phyloP scores from a whole-genome alignment of 768 basidiomycete genomes.

The Hypsizygus marmoreus region DNA sequence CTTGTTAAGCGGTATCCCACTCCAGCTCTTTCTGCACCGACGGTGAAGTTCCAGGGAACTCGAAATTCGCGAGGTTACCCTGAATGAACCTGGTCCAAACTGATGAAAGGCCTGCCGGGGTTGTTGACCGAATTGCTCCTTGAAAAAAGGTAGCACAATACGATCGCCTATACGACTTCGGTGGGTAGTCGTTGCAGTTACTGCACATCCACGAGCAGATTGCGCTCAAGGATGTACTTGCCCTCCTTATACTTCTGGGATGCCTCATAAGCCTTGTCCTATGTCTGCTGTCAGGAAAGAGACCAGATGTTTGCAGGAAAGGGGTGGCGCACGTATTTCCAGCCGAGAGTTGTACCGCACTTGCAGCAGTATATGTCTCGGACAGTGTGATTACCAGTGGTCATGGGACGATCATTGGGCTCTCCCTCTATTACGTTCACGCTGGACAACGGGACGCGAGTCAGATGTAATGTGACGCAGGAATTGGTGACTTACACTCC shows the following conservation, averaged over 20 bases:
- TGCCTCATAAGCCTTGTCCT: conserved; percentile 91
- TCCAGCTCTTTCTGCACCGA: not conserved
- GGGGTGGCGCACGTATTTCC: conserved; percentile 90
- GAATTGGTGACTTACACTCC: conserved; percentile 67
- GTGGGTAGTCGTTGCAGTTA: conserved; percentile 31
- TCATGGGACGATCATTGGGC: conserved; percentile 92
- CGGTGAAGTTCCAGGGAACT: conserved; percentile 26
- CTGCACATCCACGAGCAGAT: conserved; percentile 85
- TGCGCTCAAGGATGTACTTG: conserved; percentile 96
- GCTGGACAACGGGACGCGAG: conserved; percentile 39
- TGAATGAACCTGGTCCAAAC: conserved; percentile 21
- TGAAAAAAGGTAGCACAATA: conserved; percentile 1
- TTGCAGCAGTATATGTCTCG: conserved; percentile 94
- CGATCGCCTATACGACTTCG: conserved; percentile 13
- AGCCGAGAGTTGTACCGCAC: conserved; percentile 84
- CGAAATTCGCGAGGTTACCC: conserved; percentile 17
- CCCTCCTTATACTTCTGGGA: conserved; percentile 98
- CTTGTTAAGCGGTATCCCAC: not conserved
- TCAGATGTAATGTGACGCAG: conserved; percentile 4
- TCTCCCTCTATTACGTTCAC: conserved; percentile 92
- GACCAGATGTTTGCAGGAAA: not conserved
- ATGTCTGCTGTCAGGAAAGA: conserved; percentile 15
- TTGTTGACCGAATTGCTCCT: conserved; percentile 4
- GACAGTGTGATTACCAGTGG: conserved; percentile 94
- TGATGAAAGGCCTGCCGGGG: conserved; percentile 17